Base-by-base conservation (phyloP, 2,329 filamentous ascomycete genomes). In the Amylocarpus encephaloides region DNA sequence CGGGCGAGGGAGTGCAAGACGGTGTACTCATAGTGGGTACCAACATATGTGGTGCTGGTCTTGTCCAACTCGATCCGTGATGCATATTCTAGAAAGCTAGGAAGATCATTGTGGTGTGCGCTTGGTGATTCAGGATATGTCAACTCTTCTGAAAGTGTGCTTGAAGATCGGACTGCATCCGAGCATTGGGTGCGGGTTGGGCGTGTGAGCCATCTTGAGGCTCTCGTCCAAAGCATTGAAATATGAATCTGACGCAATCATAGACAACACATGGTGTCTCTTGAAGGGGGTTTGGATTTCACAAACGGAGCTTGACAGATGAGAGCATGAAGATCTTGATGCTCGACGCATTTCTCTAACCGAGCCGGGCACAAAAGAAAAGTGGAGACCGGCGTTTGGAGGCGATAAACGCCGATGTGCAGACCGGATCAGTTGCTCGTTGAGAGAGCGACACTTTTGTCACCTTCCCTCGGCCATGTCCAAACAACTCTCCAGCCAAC, bases 11-110 rank as follows among this genome's bases (percentile, higher is more conserved):
- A 69, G 3, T 68, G 64, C 5, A 77, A 75, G 2, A 82, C 78
- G 0, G 73, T 80, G 70, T 92, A 92, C 67, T 93, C 88, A 70
- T 87, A 92, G 64, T 78, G 79, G 0, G 86, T 92, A 57, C 88
- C 88, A 38, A 82, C 71, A 64, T 82, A 91, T 40, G 81, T 74
- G 0, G 79, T 81, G 13, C 77, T 80, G 4, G 66, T 68, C 1
- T 71, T 66, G 55, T 79, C 73, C 18, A 89, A 72, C 1, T 74
- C 72, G 0, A 70, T 74, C 44, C 77, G 76, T 26, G 55, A 57
- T 5, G 82, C 82, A 65, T 90, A 82, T 22, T 74, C 70, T 26
- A 86, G 66, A 64, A 89, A 92, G 0, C 82, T 79, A 1, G 71
- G 58, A 3, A 89, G 73, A 60, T 85, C 77, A 56, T 79, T 70